Conservation (phyloP, 164 flowering plant genomes). For the Cinnamomum chago region DNA sequence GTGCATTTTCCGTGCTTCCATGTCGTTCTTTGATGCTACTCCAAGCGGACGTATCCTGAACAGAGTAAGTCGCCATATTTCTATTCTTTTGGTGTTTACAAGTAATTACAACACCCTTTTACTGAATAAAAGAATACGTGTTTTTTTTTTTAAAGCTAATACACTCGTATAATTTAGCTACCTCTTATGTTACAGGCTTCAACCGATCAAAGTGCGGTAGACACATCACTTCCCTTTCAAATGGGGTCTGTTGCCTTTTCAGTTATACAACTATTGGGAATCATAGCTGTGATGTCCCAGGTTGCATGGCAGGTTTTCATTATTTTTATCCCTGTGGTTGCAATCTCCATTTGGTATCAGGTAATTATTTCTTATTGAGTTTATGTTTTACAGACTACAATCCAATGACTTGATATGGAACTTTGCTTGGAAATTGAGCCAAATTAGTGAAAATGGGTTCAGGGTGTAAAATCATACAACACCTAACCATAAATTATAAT, state of each 20-base stretch:
- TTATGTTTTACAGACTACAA: neutral
- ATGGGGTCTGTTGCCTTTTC: constrained; percentile 47
- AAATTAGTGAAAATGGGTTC: too few species aligned
- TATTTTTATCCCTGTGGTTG: constrained; percentile 68
- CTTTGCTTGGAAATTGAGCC: neutral
- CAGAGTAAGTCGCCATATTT: constrained; percentile 43
- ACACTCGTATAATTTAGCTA: neutral
- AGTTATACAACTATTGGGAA: constrained; percentile 65
- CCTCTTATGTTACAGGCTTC: constrained; percentile 55
- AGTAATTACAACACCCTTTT: neutral
- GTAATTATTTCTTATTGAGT: constrained; percentile 23
- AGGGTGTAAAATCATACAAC: too few species aligned
- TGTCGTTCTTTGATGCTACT: constrained; percentile 96
- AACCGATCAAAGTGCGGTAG: constrained; percentile 87
- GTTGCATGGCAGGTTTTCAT: constrained; percentile 87
- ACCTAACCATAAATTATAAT: too few species aligned
- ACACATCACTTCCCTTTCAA: constrained; percentile 42
- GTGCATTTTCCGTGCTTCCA: constrained; percentile 83
- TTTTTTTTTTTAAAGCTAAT: neutral
- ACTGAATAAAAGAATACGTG: neutral
- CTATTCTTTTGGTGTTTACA: neutral
- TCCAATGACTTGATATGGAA: neutral
- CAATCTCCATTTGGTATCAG: constrained; percentile 76
- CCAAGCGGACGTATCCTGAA: constrained; percentile 88
- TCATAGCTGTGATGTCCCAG: constrained; percentile 89